Conservation (phyloP, 225 moss, liverwort and hornwort species). For the Polytrichum formosum region DNA sequence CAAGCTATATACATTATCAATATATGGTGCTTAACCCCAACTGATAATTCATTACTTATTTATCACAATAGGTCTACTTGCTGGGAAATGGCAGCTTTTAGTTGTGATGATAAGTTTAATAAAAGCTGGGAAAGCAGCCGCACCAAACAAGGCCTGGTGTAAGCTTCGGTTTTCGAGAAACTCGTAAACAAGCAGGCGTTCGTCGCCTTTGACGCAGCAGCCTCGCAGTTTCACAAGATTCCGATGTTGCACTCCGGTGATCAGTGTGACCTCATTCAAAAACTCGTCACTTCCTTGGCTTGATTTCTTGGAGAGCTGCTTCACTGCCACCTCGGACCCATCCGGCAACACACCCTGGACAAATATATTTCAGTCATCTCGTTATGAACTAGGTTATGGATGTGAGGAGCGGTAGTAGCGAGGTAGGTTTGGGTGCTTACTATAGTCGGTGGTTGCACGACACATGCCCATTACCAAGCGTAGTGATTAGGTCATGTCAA, state of each 20-base stretch:
- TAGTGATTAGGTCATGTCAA: too few species aligned
- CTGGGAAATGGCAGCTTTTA: too few species aligned
- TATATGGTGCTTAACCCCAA: too few species aligned
- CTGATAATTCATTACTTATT: too few species aligned
- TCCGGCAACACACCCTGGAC: conserved; percentile 17
- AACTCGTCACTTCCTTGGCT: conserved; percentile 24
- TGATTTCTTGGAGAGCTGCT: conserved; percentile 23
- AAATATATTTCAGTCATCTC: not conserved
- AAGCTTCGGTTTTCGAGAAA: conserved; percentile 23
- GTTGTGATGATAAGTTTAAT: not conserved
- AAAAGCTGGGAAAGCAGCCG: not conserved
- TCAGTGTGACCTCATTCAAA: conserved; percentile 24
- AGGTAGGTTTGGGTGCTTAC: not conserved
- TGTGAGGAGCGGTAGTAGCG: not conserved
- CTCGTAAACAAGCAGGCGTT: conserved; percentile 20
- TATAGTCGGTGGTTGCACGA: not conserved
- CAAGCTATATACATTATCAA: too few species aligned
- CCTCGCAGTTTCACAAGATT: conserved; percentile 27
- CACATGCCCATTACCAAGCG: not conserved
- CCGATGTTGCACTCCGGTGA: conserved; percentile 16
- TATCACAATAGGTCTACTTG: too few species aligned
- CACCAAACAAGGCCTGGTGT: conserved; percentile 21
- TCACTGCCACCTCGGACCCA: conserved; percentile 23
- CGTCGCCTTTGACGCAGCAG: conserved; percentile 16
- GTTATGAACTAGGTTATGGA: not conserved